Percentiles rank a stretch among this genome's conserved stretches.
Evolutionary conservation across 2,329 filamentous ascomycete genomes (phyloP).

Genomic region (Volutella citrinella): DNA sequence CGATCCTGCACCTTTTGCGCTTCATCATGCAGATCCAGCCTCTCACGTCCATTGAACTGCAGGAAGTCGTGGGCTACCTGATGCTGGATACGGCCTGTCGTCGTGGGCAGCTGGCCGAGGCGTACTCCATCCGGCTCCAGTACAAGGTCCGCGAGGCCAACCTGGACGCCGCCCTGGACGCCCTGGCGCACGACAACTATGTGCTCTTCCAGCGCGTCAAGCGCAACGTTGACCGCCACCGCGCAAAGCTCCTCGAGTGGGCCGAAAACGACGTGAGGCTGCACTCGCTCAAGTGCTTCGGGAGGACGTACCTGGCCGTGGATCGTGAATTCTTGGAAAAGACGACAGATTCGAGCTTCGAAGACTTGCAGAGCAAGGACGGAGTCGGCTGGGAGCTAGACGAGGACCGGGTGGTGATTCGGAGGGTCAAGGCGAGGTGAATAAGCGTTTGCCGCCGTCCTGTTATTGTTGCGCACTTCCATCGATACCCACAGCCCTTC

Average conservation of each 20-base stretch:
- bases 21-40: conserved; percentile 65
- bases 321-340: conserved; percentile 68
- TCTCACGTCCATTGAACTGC: conserved; percentile 68
- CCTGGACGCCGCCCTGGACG: conserved; percentile 65
- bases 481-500: conserved; percentile 9
- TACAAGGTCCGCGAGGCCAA: conserved; percentile 65
- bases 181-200: conserved; percentile 80
- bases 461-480: no score
- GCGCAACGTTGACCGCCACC: conserved; percentile 74
- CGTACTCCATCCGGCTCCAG: conserved; percentile 61
- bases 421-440: conserved; percentile 47
- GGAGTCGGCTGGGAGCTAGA: conserved; percentile 84
- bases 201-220: conserved; percentile 71
- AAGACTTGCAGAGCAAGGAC: conserved; percentile 62
- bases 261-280: conserved; percentile 70
- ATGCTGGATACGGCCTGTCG: conserved; percentile 89
- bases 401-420: conserved; percentile 71
- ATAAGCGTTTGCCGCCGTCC: no score
- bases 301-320: conserved; percentile 73
- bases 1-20: conserved; percentile 74
- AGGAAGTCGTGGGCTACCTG: conserved; percentile 77
- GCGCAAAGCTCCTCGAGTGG: conserved; percentile 76
- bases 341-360: conserved; percentile 68
- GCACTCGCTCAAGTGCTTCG: conserved; percentile 83
- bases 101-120: conserved; percentile 69